Conservation (phyloP, 177 flowering plant species). For the Vitis hybrid region DNA sequence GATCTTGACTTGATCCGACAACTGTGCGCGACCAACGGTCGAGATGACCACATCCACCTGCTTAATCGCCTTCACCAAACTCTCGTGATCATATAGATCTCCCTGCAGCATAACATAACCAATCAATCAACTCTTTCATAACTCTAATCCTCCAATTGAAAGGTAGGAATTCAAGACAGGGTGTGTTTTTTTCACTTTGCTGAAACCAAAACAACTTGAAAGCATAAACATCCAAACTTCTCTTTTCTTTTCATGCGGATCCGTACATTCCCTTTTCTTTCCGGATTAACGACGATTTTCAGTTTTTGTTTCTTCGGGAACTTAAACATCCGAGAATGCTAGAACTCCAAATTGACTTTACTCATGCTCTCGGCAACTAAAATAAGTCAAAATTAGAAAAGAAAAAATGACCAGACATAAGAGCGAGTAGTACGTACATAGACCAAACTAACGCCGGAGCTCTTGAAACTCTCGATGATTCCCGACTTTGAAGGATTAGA, state of each 20-base stretch:
- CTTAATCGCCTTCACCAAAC: slow-evolving; percentile 25
- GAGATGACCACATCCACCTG: slow-evolving; percentile 32
- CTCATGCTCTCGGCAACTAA: not conserved
- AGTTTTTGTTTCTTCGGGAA: too few relatives aligned
- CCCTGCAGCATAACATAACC: slow-evolving; percentile 15
- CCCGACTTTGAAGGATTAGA: slow-evolving; percentile 21
- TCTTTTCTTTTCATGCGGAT: too few relatives aligned
- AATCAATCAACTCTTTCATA: too few relatives aligned
- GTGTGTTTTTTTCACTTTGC: too few relatives aligned
- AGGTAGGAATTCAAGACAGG: too few relatives aligned
- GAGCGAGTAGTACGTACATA: not conserved
- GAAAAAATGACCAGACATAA: not conserved
- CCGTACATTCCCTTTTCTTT: too few relatives aligned
- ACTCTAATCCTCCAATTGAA: too few relatives aligned
- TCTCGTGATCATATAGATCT: slow-evolving; percentile 25
- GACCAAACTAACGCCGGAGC: slow-evolving; percentile 24
- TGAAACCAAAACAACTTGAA: too few relatives aligned
- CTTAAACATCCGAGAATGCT: not conserved
- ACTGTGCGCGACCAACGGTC: slow-evolving; percentile 3
- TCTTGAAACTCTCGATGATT: slow-evolving; percentile 21
- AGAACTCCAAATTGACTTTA: not conserved
- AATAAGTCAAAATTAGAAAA: not conserved
- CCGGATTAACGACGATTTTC: too few relatives aligned
- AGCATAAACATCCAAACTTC: too few relatives aligned
- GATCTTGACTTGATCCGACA: slow-evolving; percentile 19